Percentiles rank a stretch among this genome's conserved stretches.
Conservation (phyloP, 1,284 basidiomycete genomes). For the Boletus sp. region DNA sequence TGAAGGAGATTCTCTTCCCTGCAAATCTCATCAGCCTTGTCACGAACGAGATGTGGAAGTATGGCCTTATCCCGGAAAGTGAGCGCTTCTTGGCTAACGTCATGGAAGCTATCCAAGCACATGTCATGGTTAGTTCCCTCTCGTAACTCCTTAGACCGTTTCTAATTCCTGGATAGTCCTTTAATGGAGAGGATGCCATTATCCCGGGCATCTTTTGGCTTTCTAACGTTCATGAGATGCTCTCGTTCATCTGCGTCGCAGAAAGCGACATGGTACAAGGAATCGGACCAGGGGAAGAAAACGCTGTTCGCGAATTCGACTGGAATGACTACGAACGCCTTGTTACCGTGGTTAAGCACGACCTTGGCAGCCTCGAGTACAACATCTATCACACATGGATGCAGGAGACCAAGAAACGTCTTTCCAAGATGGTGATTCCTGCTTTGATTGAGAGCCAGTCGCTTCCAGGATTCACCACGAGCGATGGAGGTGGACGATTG, state of each 20-base stretch:
- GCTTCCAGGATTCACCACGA: constrained; percentile 95
- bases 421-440: constrained; percentile 98
- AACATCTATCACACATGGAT: constrained; percentile 99
- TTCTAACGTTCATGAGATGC: constrained; percentile 99
- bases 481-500: constrained; percentile 87
- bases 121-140: constrained; percentile 86
- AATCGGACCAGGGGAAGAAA: constrained; percentile 94
- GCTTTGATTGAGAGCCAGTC: constrained; percentile 98
- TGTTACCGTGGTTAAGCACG: constrained; percentile 97
- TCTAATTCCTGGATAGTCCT: constrained; percentile 52
- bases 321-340: constrained; percentile 97
- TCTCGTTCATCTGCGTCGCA: constrained; percentile 98
- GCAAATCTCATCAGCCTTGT: constrained; percentile 98
- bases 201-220: constrained; percentile 98
- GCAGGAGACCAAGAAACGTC: constrained; percentile 95
- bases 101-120: constrained; percentile 96
- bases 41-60: constrained; percentile 99
- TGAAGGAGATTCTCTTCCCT: constrained; percentile 98
- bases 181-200: constrained; percentile 92
- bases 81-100: constrained; percentile 98
- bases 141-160: constrained; percentile 2
- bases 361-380: constrained; percentile 97
- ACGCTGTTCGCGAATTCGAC: constrained; percentile 86
- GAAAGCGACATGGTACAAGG: constrained; percentile 98
- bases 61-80: constrained; percentile 94